phyloP scores from a whole-genome alignment of 2,329 filamentous ascomycete species.

The Ceratocystis variospora region DNA sequence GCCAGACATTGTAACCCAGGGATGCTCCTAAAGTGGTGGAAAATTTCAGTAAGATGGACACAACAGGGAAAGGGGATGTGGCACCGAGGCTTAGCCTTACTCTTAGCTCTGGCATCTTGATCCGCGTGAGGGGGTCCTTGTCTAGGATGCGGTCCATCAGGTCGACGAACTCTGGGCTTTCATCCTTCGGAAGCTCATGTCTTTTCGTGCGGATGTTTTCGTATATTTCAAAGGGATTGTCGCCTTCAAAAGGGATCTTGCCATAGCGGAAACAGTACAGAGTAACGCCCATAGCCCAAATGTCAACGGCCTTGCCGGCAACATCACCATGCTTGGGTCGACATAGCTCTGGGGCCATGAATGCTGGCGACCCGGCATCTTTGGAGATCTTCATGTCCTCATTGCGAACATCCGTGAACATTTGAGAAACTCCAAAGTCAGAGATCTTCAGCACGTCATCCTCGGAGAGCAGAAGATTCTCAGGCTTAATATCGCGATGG shows the following conservation, averaged over 20 bases:
- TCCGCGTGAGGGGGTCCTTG: conserved; percentile 72
- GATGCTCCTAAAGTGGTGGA: conserved; percentile 50
- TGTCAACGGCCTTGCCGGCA: conserved; percentile 78
- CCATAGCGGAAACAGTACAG: conserved; percentile 88
- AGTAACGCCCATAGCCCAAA: conserved; percentile 97
- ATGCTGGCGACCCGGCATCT: conserved; percentile 86
- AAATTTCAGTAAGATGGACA: no score
- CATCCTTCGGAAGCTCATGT: conserved; percentile 46
- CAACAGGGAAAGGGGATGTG: not conserved
- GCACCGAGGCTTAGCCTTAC: conserved; percentile 34
- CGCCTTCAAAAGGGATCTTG: conserved; percentile 67
- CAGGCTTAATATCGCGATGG: conserved; percentile 94
- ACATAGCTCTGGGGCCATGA: conserved; percentile 85
- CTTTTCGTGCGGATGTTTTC: conserved; percentile 68
- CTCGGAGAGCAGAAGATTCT: conserved; percentile 79
- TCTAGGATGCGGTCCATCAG: conserved; percentile 62
- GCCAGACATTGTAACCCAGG: conserved; percentile 79
- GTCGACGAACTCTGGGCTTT: conserved; percentile 57
- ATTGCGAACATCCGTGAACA: conserved; percentile 64
- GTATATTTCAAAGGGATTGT: conserved; percentile 67
- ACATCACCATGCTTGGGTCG: conserved; percentile 74
- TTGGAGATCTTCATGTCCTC: conserved; percentile 83
- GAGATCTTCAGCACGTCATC: conserved; percentile 94
- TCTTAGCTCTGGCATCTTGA: conserved; percentile 67
- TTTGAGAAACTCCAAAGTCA: conserved; percentile 98